A percentile compares a stretch with the other conserved stretches of the same genome.
Conservation (phyloP, 805 yeast genomes). For the Candida hispaniensis region DNA sequence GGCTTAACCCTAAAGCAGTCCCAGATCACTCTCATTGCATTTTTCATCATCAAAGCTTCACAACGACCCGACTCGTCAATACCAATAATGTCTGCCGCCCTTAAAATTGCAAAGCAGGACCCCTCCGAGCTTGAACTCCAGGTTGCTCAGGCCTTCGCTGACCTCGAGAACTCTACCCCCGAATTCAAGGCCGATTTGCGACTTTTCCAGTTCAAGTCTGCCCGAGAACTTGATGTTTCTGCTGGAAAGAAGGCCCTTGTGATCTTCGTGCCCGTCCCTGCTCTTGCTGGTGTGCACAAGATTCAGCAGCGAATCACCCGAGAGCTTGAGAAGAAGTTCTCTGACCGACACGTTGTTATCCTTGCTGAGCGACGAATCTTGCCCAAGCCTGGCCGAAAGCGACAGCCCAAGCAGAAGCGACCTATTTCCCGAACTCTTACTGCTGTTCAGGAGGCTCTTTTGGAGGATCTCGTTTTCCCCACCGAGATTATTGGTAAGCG, state of each 20-base stretch:
- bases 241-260: constrained; percentile 99
- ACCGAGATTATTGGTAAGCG: constrained; percentile 99
- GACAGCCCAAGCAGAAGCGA: constrained; percentile 95
- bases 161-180: constrained; percentile 86
- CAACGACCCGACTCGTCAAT: constrained; percentile 17
- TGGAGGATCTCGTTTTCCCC: constrained; percentile 99
- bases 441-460: constrained; percentile 96
- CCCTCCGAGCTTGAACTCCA: constrained; percentile 99
- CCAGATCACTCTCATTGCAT: no score
- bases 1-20: no score
- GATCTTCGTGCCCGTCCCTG: constrained; percentile 96
- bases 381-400: constrained; percentile 92
- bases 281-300: constrained; percentile 95
- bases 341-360: constrained; percentile 98
- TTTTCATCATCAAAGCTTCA: constrained; percentile 5
- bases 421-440: constrained; percentile 99
- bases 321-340: constrained; percentile 99
- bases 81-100: constrained; percentile 79
- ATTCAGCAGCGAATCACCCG: constrained; percentile 89
- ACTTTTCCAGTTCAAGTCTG: constrained; percentile 97
- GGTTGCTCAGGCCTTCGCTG: constrained; percentile 97
- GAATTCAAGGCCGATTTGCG: constrained; percentile 97
- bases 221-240: constrained; percentile 93
- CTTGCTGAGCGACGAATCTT: constrained; percentile 99
- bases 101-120: constrained; percentile 86